Evolutionary conservation across 225 moss, liverwort and hornwort genomes (phyloP), one percentile per base, ranked within the genome.

Genomic region (Lunularia cruciata): DNA sequence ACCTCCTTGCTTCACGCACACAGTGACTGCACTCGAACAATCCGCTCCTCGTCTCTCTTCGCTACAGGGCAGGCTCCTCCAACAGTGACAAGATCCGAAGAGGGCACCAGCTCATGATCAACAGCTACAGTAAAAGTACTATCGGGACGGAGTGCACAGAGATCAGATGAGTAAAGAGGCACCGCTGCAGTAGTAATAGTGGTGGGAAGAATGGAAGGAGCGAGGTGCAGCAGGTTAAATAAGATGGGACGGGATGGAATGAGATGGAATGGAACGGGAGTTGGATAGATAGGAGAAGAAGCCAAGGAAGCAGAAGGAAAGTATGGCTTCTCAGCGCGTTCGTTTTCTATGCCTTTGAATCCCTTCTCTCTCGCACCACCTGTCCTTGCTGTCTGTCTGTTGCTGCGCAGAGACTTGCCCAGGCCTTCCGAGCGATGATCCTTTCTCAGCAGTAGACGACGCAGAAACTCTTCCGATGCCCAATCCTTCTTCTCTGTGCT

Each of bases 71-170:
- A 37, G 28, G 16, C 55, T 38, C 10, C 43, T 64, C 26, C 43
- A 11, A 47, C 49, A 52, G 33, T 34, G 22, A 62, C 26, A 69
- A 73, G 3, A 38, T 56, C 54, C 68, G 32, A n/a, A 42, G 59
- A 38, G 37, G 8, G 25, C 27, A 48, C 48, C 62, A 77, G 65
- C 67, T 77, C 49, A n/a, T n/a, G n/a, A n/a, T n/a, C n/a, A 52
- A 40, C 66, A 67, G 60, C 66, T 22, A 72, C 72, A 77, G 72
- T 72, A 12, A 72, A 62, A 45, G 58, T 49, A 60, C 49, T 43
- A 33, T 1, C 20, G 35, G 64, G 27, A 5, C 33, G 20, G 28
- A 16, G 36, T 6, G 56, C 16, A 22, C 27, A 31, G 43, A 20
- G 19, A 65, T 34, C 52, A 30, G 49, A 42, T 13, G 37, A 57